A percentile compares a stretch with the other conserved stretches of the same genome.
These are phyloP conservation scores for Schizosaccharomyces octosporus DNA, from an alignment of 805 yeast species.

Conservation along the genomic window DNA sequence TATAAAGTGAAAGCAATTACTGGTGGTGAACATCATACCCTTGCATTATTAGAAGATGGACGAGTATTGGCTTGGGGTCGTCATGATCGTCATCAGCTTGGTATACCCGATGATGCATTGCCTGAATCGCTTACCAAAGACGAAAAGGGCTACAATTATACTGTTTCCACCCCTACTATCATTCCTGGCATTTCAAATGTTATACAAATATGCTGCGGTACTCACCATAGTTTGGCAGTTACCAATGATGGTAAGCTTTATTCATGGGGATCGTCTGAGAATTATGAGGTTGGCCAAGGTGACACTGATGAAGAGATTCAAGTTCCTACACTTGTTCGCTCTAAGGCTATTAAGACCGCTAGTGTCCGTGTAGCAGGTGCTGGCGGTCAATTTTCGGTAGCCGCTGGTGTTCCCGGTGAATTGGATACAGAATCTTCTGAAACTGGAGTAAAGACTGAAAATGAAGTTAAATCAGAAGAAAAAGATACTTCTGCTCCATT, in stretches of 20 bases:
- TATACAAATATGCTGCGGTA: slow-evolving; percentile 49
- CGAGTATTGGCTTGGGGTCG: slow-evolving; percentile 71
- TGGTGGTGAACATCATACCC: slow-evolving; percentile 87
- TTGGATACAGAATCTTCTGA: neutral
- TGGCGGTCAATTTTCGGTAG: slow-evolving; percentile 87
- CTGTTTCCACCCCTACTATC: slow-evolving; percentile 65
- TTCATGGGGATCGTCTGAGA: slow-evolving; percentile 96
- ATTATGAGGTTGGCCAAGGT: slow-evolving; percentile 89
- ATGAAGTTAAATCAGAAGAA: neutral
- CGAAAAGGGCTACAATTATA: slow-evolving; percentile 47
- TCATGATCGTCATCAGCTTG: slow-evolving; percentile 79
- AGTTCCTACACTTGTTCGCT: slow-evolving; percentile 65
- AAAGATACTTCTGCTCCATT: neutral
- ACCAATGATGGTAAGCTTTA: slow-evolving; percentile 59
- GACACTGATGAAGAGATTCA: slow-evolving; percentile 69
- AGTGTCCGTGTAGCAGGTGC: slow-evolving; percentile 56
- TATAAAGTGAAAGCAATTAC: slow-evolving; percentile 37
- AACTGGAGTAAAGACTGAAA: neutral
- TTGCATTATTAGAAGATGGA: slow-evolving; percentile 51
- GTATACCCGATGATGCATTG: slow-evolving; percentile 33
- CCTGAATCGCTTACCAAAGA: slow-evolving; percentile 59
- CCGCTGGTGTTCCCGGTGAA: slow-evolving; percentile 32
- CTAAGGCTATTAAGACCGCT: slow-evolving; percentile 74
- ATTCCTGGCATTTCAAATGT: slow-evolving; percentile 25
- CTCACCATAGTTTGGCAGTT: slow-evolving; percentile 78